Conservation (phyloP, 441 rosid genomes). For the Theobroma grandiflorum region DNA sequence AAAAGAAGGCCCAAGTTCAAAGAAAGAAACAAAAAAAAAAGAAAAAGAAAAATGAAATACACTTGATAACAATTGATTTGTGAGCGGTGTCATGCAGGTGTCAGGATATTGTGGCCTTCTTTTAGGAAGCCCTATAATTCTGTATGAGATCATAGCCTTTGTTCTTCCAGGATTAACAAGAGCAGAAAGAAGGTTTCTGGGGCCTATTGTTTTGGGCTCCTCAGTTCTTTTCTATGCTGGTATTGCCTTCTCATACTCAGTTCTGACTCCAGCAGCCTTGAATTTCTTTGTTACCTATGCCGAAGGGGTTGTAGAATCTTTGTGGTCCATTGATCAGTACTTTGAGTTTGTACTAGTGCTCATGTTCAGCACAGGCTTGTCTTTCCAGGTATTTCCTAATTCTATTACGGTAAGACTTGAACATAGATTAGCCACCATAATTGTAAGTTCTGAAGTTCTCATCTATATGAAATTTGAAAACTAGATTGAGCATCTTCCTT, state of each 20-base stretch:
- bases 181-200: conserved; percentile 88
- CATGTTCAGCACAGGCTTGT: conserved; percentile 98
- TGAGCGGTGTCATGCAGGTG: conserved; percentile 61
- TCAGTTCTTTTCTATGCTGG: conserved; percentile 93
- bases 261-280: conserved; percentile 92
- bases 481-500: background rate
- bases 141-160: conserved; percentile 95
- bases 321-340: conserved; percentile 99
- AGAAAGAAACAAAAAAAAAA: background rate
- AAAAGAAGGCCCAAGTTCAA: background rate
- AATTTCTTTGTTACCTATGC: conserved; percentile 94
- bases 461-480: background rate
- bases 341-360: conserved; percentile 96
- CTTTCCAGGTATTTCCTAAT: conserved; percentile 80
- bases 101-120: conserved; percentile 97
- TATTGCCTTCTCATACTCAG: conserved; percentile 76
- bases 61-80: background rate
- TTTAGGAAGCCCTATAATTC: conserved; percentile 88
- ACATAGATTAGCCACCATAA: background rate
- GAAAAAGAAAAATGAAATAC: background rate
- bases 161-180: conserved; percentile 93
- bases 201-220: conserved; percentile 92
- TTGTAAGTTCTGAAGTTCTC: background rate
- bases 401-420: conserved; percentile 16
- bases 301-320: conserved; percentile 92